Evolutionary conservation across 2,329 filamentous ascomycete species (phyloP).

Genomic region (Fusarium coicis): DNA sequence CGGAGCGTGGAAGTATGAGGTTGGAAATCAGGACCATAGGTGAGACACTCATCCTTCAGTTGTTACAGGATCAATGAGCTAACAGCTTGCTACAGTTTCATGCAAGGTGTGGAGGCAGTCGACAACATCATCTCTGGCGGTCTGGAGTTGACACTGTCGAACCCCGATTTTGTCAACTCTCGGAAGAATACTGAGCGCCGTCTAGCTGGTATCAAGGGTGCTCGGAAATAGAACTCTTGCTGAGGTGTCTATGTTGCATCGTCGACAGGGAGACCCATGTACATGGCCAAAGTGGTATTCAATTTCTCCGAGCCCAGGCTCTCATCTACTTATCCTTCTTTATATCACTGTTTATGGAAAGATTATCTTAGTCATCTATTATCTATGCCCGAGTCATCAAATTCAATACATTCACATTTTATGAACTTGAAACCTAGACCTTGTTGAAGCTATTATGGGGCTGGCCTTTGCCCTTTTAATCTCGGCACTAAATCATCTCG

Average conservation of each 20-base stretch:
- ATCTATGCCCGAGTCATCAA: neutral
- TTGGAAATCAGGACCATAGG: constrained; percentile 89
- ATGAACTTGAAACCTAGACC: neutral
- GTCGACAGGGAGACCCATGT: fast-evolving
- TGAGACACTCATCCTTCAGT: neutral
- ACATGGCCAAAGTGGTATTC: fast-evolving
- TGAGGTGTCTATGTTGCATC: too few species aligned
- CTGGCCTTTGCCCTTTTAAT: neutral
- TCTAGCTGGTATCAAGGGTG: constrained; percentile 26
- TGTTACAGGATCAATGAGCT: fast-evolving
- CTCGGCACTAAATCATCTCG: neutral
- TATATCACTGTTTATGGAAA: neutral
- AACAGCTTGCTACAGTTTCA: constrained; percentile 72
- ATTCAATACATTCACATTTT: fast-evolving
- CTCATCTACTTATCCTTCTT: fast-evolving
- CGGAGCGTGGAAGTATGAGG: constrained; percentile 97
- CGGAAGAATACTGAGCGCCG: constrained; percentile 68
- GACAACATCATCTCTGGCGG: constrained; percentile 90
- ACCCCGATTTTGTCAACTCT: constrained; percentile 93
- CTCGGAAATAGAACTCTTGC: neutral
- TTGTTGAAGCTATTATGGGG: too few species aligned
- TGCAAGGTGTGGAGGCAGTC: constrained; percentile 93
- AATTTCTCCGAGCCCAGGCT: neutral
- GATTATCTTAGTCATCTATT: fast-evolving
- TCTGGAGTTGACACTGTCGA: constrained; percentile 92